Conservation (phyloP, 371 early-diverging fungal genomes). For the Gilbertella persicaria region DNA sequence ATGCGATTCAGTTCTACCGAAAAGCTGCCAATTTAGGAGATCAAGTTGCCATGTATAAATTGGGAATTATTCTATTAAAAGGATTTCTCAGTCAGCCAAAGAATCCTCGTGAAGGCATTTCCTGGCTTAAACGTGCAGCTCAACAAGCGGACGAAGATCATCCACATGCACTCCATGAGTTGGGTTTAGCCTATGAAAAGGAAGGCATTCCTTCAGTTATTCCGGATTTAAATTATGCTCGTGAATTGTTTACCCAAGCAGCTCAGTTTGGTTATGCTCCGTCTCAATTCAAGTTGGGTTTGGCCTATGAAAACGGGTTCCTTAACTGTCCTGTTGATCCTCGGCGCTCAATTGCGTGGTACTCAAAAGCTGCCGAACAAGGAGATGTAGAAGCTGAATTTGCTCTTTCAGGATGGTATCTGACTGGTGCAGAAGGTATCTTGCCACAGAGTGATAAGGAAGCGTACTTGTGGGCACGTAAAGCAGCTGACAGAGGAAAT, state of each 20-base stretch:
- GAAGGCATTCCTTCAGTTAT: slow-evolving; percentile 76
- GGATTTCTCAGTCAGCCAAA: slow-evolving; percentile 71
- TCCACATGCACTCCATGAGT: slow-evolving; percentile 93
- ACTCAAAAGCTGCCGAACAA: slow-evolving; percentile 89
- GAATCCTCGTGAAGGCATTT: slow-evolving; percentile 87
- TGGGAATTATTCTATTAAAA: slow-evolving; percentile 84
- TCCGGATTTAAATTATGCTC: slow-evolving; percentile 83
- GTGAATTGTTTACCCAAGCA: slow-evolving; percentile 88
- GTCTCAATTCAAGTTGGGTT: slow-evolving; percentile 91
- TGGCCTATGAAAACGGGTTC: slow-evolving; percentile 93
- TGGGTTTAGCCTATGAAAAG: slow-evolving; percentile 87
- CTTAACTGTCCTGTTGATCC: slow-evolving; percentile 90
- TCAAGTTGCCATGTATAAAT: slow-evolving; percentile 94
- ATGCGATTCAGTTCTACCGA: slow-evolving; percentile 90
- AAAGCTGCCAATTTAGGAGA: slow-evolving; percentile 95
- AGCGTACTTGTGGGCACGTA: slow-evolving; percentile 87
- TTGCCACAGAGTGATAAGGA: slow-evolving; percentile 80
- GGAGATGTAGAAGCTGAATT: slow-evolving; percentile 82
- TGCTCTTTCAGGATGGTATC: slow-evolving; percentile 89
- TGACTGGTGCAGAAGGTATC: slow-evolving; percentile 83
- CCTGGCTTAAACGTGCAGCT: slow-evolving; percentile 93
- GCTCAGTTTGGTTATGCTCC: slow-evolving; percentile 94
- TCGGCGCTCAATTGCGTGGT: slow-evolving; percentile 93
- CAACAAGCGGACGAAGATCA: slow-evolving; percentile 85
- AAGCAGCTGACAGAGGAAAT: slow-evolving; percentile 81